Evolutionary conservation across 208 protist genomes (phyloP).

Genomic region (Trypanosomatidae sp.): DNA sequence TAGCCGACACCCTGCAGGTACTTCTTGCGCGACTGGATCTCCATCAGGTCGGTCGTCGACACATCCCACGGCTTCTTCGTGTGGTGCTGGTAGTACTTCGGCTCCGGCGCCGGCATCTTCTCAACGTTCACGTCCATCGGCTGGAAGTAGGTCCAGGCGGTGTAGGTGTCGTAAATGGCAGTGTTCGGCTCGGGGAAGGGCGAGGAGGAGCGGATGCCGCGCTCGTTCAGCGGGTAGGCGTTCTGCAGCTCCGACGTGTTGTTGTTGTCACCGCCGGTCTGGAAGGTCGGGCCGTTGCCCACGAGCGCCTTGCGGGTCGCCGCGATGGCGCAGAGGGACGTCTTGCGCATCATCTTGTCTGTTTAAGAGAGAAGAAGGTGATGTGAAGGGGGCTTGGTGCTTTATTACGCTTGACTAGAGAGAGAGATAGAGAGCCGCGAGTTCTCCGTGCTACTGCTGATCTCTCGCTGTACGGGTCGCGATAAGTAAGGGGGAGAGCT

Average conservation of each 20-base stretch:
- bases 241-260: conserved; percentile 83
- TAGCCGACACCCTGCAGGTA: conserved; percentile 86
- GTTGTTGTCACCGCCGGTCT: conserved; percentile 84
- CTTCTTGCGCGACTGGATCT: conserved; percentile 89
- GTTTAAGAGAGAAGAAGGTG: background rate
- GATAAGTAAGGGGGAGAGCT: too few species aligned
- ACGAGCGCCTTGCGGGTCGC: conserved; percentile 73
- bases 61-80: conserved; percentile 91
- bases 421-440: too few species aligned
- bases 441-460: too few species aligned
- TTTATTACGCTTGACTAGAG: too few species aligned
- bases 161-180: conserved; percentile 89
- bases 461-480: too few species aligned
- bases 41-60: conserved; percentile 82
- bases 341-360: conserved; percentile 74
- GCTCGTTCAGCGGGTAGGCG: conserved; percentile 80
- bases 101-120: conserved; percentile 81
- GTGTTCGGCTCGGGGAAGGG: conserved; percentile 90
- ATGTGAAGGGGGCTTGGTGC: too few species aligned
- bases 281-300: conserved; percentile 90
- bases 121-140: conserved; percentile 88
- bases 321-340: conserved; percentile 57
- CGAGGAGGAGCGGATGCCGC: conserved; percentile 86
- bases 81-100: conserved; percentile 89
- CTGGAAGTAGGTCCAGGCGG: conserved; percentile 92